Conservation (phyloP, 768 basidiomycete species). For the Amanita phalloides region DNA sequence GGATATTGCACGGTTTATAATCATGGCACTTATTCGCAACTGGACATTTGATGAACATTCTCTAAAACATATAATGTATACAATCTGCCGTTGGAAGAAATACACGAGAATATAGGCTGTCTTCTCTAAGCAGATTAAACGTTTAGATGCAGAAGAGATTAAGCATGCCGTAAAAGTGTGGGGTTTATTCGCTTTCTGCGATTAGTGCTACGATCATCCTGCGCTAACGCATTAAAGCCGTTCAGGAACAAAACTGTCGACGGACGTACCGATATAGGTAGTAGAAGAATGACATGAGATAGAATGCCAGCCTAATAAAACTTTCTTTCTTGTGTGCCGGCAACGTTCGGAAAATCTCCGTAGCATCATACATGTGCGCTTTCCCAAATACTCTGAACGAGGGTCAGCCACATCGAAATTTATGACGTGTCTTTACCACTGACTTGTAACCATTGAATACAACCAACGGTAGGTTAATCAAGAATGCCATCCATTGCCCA, state of each 20-base stretch:
- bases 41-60: background rate
- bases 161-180: background rate
- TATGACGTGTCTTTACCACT: slow-evolving; percentile 18
- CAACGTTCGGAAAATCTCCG: slow-evolving; percentile 95
- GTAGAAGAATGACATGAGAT: slow-evolving; percentile 86
- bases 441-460: slow-evolving; percentile 92
- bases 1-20: no score
- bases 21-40: no score
- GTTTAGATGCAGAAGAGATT: background rate
- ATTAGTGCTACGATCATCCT: slow-evolving; percentile 87
- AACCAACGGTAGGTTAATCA: slow-evolving; percentile 83
- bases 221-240: slow-evolving; percentile 2
- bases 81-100: background rate
- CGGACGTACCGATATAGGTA: slow-evolving; percentile 74
- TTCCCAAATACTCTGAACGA: slow-evolving; percentile 72
- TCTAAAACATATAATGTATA: background rate
- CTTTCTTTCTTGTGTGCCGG: slow-evolving; percentile 93
- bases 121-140: background rate
- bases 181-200: slow-evolving; percentile 55
- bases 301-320: slow-evolving; percentile 92
- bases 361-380: slow-evolving; percentile 98
- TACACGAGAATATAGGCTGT: background rate
- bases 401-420: slow-evolving; percentile 3
- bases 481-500: slow-evolving; percentile 91
- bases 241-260: background rate